Percentiles rank a stretch among this genome's conserved stretches.
phyloP scores from a whole-genome alignment of 768 basidiomycete species.

The Lactarius pseudohatsudake region DNA sequence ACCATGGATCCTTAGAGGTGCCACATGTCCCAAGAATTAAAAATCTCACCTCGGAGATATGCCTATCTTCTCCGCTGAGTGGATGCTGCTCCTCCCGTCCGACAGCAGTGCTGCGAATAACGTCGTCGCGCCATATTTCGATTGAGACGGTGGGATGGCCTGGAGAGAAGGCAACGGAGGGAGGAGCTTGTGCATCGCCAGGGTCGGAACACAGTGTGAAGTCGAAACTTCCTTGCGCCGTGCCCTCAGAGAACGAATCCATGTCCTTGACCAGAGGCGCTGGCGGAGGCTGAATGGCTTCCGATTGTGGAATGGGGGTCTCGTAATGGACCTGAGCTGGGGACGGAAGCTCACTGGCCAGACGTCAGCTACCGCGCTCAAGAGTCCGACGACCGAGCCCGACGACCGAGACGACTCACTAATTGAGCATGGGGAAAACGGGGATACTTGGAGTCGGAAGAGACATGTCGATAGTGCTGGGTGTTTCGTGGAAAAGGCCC shows the following conservation, averaged over 20 bases:
- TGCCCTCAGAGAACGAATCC: conserved; percentile 62
- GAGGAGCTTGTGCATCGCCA: conserved; percentile 9
- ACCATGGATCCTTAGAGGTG: conserved; percentile 24
- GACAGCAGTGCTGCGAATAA: conserved; percentile 30
- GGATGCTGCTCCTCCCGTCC: conserved; percentile 12
- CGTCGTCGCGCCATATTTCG: conserved; percentile 47
- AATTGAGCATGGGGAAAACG: conserved; percentile 6
- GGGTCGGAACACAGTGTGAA: conserved; percentile 37
- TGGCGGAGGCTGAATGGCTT: conserved; percentile 34
- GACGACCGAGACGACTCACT: conserved; percentile 23
- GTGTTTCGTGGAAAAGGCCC: conserved; percentile 29
- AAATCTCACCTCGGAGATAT: conserved; percentile 22
- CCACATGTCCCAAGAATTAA: conserved; percentile 6
- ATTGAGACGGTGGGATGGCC: conserved; percentile 36
- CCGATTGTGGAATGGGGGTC: conserved; percentile 25
- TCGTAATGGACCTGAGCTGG: conserved; percentile 18
- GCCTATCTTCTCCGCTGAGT: conserved; percentile 10
- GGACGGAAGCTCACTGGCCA: conserved; percentile 18
- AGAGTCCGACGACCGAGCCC: background rate
- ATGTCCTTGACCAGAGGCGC: conserved; percentile 56
- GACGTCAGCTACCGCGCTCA: background rate
- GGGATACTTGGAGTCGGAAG: conserved; percentile 24
- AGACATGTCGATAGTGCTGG: conserved; percentile 27
- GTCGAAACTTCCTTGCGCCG: conserved; percentile 52
- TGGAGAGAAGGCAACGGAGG: conserved; percentile 28